A percentile compares a stretch with the other conserved stretches of the same genome.
These are phyloP conservation scores for Oryza coarctata DNA, from an alignment of 176 grass and related monocot species.

Conservation along the genomic window DNA sequence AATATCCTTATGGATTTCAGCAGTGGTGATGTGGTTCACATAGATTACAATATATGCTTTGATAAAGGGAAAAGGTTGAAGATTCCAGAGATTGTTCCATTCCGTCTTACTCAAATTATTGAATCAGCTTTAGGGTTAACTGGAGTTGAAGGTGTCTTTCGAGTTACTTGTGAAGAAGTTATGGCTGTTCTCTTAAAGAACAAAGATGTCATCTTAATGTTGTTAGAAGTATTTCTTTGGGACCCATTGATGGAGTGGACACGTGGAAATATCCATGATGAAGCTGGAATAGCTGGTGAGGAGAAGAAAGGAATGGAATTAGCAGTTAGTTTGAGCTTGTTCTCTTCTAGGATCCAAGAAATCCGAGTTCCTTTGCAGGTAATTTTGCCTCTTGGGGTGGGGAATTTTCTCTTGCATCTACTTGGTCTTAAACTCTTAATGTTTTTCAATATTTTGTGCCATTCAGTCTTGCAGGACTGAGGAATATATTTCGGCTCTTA, in stretches of 20 bases:
- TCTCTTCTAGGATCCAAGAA: constrained; percentile 95
- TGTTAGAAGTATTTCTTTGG: constrained; percentile 96
- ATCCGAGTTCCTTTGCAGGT: constrained; percentile 98
- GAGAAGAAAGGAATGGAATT: constrained; percentile 99
- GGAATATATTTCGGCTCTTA: constrained; percentile 11
- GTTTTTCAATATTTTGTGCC: neutral
- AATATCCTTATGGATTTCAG: constrained; percentile 96
- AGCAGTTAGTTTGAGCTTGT: constrained; percentile 97
- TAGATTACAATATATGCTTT: constrained; percentile 99
- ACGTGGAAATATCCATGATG: constrained; percentile 85
- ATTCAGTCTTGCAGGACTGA: constrained; percentile 25
- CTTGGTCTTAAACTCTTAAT: constrained; percentile 28
- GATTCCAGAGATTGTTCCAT: constrained; percentile 98
- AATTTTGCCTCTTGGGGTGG: constrained; percentile 33
- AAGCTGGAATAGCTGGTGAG: constrained; percentile 89
- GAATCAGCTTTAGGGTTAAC: constrained; percentile 91
- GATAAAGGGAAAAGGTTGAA: constrained; percentile 97
- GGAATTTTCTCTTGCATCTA: constrained; percentile 22
- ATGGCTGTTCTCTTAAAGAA: constrained; percentile 76
- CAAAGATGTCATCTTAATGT: constrained; percentile 97
- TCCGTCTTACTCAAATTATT: constrained; percentile 93
- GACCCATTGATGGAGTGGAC: constrained; percentile 96
- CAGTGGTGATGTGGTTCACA: constrained; percentile 90
- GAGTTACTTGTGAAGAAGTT: constrained; percentile 79
- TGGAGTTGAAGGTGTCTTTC: constrained; percentile 82